Evolutionary conservation across 2,329 filamentous ascomycete species (phyloP).

Genomic region (Incumbomyces lentus): DNA sequence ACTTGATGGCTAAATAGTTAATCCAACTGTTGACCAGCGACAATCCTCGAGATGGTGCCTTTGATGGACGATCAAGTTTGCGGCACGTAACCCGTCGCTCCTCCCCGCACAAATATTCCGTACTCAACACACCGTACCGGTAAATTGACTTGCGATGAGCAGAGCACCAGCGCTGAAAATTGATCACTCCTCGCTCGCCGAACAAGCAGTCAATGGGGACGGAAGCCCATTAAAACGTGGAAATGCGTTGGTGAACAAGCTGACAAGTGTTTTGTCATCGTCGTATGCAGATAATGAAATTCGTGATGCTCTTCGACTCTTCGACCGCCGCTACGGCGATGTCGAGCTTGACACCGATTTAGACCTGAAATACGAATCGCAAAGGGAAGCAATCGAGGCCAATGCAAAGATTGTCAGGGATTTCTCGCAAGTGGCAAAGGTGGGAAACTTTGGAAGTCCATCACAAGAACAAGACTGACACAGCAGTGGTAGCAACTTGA

Average conservation of each 20-base stretch:
- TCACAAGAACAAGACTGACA: background rate
- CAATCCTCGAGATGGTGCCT: too few relatives aligned
- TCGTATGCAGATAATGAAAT: constrained; percentile 92
- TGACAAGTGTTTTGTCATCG: constrained; percentile 76
- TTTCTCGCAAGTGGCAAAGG: constrained; percentile 82
- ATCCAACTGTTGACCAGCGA: too few relatives aligned
- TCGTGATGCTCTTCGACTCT: constrained; percentile 65
- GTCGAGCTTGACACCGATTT: constrained; percentile 62
- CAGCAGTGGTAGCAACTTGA: constrained; percentile 59
- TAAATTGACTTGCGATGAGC: background rate
- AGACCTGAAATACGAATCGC: constrained; percentile 59
- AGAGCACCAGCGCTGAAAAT: background rate
- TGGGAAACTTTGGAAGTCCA: constrained; percentile 31
- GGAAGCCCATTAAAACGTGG: constrained; percentile 9
- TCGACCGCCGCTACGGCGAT: constrained; percentile 60
- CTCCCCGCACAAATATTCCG: too few relatives aligned
- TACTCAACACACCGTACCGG: too few relatives aligned
- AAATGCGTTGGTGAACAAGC: constrained; percentile 67
- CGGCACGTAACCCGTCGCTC: too few relatives aligned
- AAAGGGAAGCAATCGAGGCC: constrained; percentile 75
- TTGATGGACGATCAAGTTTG: too few relatives aligned
- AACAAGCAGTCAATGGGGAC: background rate
- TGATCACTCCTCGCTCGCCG: background rate
- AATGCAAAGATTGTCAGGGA: constrained; percentile 63
- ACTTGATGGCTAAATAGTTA: too few relatives aligned